These are phyloP conservation scores for Arabidopsis thaliana DNA, from an alignment of 345 rosid species.

Conservation along the genomic window TAIR10.1 NC_003076.8:25354501-25355000, in stretches of 20 bases:
- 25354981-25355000: constrained; percentile 69
- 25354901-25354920: constrained; percentile 12
- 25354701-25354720: constrained; percentile 31
- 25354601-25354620: constrained; percentile 75
- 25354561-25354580: constrained; percentile 83
- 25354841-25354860: constrained; percentile 26
- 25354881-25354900: background rate
- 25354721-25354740: background rate
- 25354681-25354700: constrained; percentile 62
- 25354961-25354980: constrained; percentile 87
- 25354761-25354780: constrained; percentile 63
- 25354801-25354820: constrained; percentile 80
- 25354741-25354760: constrained; percentile 67
- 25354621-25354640: constrained; percentile 62
- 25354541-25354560: constrained; percentile 83
- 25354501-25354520: constrained; percentile 10
- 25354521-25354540: constrained; percentile 89
- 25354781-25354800: constrained; percentile 73
- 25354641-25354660: constrained; percentile 82
- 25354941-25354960: constrained; percentile 86
- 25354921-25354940: constrained; percentile 77
- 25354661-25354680: constrained; percentile 73
- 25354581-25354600: constrained; percentile 79
- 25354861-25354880: background rate
- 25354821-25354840: constrained; percentile 94